Base-by-base conservation (phyloP, 257 asterid species). In the Dorcoceras hygrometricum region DNA sequence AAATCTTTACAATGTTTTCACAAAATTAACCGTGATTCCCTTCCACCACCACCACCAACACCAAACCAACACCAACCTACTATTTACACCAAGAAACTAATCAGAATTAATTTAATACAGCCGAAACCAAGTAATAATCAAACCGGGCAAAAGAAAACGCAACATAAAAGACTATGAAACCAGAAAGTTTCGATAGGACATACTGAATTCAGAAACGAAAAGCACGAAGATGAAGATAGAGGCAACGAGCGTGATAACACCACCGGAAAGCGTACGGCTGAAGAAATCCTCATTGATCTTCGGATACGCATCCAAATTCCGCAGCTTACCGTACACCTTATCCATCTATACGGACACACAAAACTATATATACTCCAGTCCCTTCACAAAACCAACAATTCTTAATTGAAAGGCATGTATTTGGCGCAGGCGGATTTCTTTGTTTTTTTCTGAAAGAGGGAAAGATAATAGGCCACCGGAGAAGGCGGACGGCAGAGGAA, bases 231-330 rank as follows among this genome's bases (percentile, higher is more conserved):
- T 93, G 75, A 81, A 65, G 68, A 87, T 23, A 25, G 99, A 84
- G 65, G 97, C 87, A 4, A 76, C 84, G 53, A 93, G 76, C 57
- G 99, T 93, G 75, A 93, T 78, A 25, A 93, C 76, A 71, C 99
- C 99, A 18, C 99, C 99, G 61, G 99, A 88, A 10, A 90, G 85
- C 12, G 99, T 78, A 9, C 99, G 99, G 82, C 80, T 90, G 86
- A 75, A 90, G 87, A 93, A 93, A 86, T 93, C 99, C 76, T 93
- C 99, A 70, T 88, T 93, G 80, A 93, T 72, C 71, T 93, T 93
- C 2, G 97, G 99, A 73, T 93, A 93, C 2, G 97, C 99, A 54
- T 93, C 99, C 89, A 93, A 87, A 74, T 72, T 88, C 61, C 99
- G 82, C 69, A 93, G 80, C 86, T 77, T 93, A 75, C 76, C 83